These are phyloP conservation scores for Salix udensis DNA, from an alignment of 345 rosid species.

Conservation along the genomic window DNA sequence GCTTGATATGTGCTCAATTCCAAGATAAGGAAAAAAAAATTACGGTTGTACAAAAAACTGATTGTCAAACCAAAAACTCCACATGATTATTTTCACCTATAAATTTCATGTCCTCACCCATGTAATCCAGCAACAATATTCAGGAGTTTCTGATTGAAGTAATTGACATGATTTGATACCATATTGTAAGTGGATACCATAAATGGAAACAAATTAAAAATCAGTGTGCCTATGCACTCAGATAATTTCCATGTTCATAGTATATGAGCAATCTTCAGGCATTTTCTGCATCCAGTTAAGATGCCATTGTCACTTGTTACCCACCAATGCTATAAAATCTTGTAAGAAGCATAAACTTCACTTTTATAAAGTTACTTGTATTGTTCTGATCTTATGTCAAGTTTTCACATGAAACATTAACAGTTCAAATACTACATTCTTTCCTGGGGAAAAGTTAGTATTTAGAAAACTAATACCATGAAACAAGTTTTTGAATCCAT, in stretches of 20 bases:
- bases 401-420: not conserved
- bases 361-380: not conserved
- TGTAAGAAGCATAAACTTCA: not conserved
- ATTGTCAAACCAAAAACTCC: not conserved
- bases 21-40: not conserved
- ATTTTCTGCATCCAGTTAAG: not conserved
- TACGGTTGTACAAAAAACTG: not conserved
- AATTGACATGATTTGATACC: not conserved
- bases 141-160: not conserved
- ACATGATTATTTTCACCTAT: not conserved
- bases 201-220: not conserved
- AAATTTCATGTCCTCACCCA: not conserved
- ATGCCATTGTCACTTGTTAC: not conserved
- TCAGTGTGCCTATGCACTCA: not conserved
- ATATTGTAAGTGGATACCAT: not conserved
- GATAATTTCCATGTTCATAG: not conserved
- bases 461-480: not conserved
- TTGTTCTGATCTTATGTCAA: not conserved
- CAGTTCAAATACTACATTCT: not conserved
- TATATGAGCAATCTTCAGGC: not conserved
- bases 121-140: not conserved
- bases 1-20: not conserved
- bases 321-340: not conserved
- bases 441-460: not conserved
- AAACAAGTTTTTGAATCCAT: constrained; percentile 1